Evolutionary conservation across 306 rosid genomes (phyloP).

Genomic region (Purshia tridentata): DNA sequence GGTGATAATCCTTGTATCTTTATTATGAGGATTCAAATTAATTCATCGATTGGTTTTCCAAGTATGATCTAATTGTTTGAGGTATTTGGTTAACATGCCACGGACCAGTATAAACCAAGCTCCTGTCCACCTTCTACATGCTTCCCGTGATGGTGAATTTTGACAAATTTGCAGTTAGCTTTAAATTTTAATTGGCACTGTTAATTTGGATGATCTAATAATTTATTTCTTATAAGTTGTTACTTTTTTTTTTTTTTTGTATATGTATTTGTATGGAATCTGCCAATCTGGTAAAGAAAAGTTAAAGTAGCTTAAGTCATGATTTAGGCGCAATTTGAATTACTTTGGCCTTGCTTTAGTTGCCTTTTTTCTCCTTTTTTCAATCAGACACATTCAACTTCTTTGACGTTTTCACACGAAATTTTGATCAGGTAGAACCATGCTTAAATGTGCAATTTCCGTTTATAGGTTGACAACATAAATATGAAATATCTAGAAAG

Average conservation of each 20-base stretch:
- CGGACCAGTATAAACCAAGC: too few relatives aligned
- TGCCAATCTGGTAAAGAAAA: conserved; percentile 17
- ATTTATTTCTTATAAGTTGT: conserved; percentile 12
- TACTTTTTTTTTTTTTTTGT: background rate
- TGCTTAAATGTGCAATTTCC: background rate
- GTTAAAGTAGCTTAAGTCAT: conserved; percentile 15
- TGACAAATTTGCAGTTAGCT: background rate
- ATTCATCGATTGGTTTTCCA: background rate
- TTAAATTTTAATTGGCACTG: background rate
- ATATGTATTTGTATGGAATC: conserved; percentile 11
- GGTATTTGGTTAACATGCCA: background rate
- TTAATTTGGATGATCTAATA: background rate
- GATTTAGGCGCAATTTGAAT: conserved; percentile 14
- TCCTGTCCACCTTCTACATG: background rate
- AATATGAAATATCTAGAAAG: background rate
- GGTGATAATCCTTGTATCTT: background rate
- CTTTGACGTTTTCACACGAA: background rate
- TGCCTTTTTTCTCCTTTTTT: background rate
- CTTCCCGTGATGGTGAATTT: background rate
- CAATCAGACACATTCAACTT: background rate
- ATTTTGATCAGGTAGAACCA: background rate
- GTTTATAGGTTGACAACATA: background rate
- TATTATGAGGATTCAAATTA: background rate
- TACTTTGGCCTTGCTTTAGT: conserved; percentile 17
- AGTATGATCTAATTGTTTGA: background rate